phyloP scores from a whole-genome alignment of 108 stramenopile species.

The Fragilariopsis cylindrus region DNA sequence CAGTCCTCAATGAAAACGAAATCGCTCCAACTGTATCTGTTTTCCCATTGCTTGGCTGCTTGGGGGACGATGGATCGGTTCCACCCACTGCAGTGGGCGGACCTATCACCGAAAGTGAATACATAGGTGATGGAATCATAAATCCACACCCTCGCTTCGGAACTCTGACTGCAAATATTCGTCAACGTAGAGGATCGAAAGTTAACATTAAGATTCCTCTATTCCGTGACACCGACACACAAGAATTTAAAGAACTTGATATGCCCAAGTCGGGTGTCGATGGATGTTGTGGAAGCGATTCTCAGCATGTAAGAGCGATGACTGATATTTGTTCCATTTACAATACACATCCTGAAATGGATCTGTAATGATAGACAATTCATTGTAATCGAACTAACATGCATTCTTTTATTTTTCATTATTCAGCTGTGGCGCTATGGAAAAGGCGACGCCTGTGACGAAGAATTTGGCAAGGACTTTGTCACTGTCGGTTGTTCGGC shows the following conservation, averaged over 20 bases:
- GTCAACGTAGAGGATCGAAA: conserved; percentile 86
- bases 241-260: conserved; percentile 71
- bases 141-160: conserved; percentile 99
- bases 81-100: conserved; percentile 81
- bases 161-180: conserved; percentile 94
- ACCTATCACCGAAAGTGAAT: conserved; percentile 83
- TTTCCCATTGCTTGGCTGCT: conserved; percentile 85
- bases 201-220: conserved; percentile 96
- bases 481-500: conserved; percentile 83
- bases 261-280: conserved; percentile 39
- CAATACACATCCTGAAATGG: too few relatives aligned
- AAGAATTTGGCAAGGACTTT: conserved; percentile 74
- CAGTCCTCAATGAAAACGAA: conserved; percentile 86
- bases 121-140: conserved; percentile 94
- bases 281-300: conserved; percentile 73
- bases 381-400: neutral
- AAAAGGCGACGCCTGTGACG: conserved; percentile 68
- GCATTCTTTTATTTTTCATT: neutral
- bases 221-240: conserved; percentile 90
- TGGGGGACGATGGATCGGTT: conserved; percentile 79
- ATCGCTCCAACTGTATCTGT: conserved; percentile 91
- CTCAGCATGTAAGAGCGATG: conserved; percentile 46
- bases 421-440: conserved; percentile 82
- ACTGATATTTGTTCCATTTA: neutral
- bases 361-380: neutral